Conservation (phyloP, 2,329 filamentous ascomycete genomes). For the Nothophoma quercina region DNA sequence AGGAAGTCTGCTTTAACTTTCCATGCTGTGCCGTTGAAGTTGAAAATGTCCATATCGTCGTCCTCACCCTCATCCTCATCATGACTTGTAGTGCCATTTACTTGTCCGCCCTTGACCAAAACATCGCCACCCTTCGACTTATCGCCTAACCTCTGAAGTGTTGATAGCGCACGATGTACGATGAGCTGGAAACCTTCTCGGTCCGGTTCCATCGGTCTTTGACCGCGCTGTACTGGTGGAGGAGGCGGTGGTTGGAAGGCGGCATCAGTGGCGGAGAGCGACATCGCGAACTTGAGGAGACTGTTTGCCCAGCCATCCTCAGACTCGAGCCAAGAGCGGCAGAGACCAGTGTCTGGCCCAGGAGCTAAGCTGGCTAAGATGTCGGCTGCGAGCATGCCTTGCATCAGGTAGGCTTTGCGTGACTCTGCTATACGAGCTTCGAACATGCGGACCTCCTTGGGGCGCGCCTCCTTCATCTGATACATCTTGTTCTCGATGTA, state of each 20-base stretch:
- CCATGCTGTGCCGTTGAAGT: conserved; percentile 42
- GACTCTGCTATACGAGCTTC: conserved; percentile 75
- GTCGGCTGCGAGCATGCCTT: conserved; percentile 88
- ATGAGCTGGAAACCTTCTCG: conserved; percentile 50
- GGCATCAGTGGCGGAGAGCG: conserved; percentile 58
- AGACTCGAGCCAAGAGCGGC: conserved; percentile 81
- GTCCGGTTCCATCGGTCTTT: conserved; percentile 44
- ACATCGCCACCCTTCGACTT: conserved; percentile 50
- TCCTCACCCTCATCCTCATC: conserved; percentile 40
- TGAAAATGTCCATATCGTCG: conserved; percentile 44
- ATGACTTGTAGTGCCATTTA: conserved; percentile 36
- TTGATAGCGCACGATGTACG: conserved; percentile 55
- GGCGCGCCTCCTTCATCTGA: conserved; percentile 55
- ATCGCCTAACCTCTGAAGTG: conserved; percentile 57
- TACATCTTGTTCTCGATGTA: conserved; percentile 54
- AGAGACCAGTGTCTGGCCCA: conserved; percentile 73
- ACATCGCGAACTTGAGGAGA: conserved; percentile 76
- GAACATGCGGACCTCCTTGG: conserved; percentile 43
- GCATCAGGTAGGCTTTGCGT: conserved; percentile 88
- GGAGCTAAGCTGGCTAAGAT: conserved; percentile 81
- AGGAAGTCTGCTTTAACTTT: conserved; percentile 52
- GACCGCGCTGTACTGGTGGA: conserved; percentile 41
- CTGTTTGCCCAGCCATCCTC: conserved; percentile 85
- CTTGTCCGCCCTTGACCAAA: conserved; percentile 38
- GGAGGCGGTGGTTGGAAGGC: conserved; percentile 35